Base-by-base conservation (phyloP, 139 green algal species). In the Yamagishiella unicocca region DNA sequence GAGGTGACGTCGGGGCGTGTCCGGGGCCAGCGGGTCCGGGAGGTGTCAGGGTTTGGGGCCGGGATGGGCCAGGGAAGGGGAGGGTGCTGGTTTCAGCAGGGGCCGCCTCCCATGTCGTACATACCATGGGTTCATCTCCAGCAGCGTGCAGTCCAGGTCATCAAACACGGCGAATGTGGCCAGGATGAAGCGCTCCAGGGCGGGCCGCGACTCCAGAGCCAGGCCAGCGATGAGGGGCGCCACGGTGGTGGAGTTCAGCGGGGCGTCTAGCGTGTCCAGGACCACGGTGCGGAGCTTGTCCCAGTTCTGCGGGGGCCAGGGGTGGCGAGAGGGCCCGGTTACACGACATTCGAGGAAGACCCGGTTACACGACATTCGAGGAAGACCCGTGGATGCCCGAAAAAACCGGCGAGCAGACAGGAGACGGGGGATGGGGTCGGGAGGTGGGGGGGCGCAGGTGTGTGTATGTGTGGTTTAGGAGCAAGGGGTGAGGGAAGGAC, bases 91-190 rank as follows among this genome's bases (percentile, higher is more conserved):
- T n/a, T n/a, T n/a, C n/a, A n/a, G n/a, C n/a, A n/a, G n/a, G n/a
- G n/a, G n/a, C n/a, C n/a, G n/a, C 50, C 50, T 12, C 50, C 50
- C 50, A 12, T 58, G 12, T 17, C 50, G 14, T 12, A 12, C 76
- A 1, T 61, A 85, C 79, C 99, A 98, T 4, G 97, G 97, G 90
- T 99, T 99, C 95, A 99, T 98, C 92, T 99, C 97, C 72, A 99
- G 85, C 76, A 99, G 84, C 2, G 92, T 98, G 50, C 93, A 95
- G 92, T 99, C 97, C 67, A 98, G 84, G 90, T 98, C 96, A 68
- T 94, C 27, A 87, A 95, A 97, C 9, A 96, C 86, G 21, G 74
- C 53, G 37, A 70, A 90, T 1, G 82, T 68, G 4, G 86, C 53
- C 77, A 43, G 35, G 14, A 98, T 84, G 88, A 98, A 98, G 1